Evolutionary conservation across 352 stramenopile genomes (phyloP), one percentile per base, ranked within the genome.

Genomic region (Pythium dissimile): DNA sequence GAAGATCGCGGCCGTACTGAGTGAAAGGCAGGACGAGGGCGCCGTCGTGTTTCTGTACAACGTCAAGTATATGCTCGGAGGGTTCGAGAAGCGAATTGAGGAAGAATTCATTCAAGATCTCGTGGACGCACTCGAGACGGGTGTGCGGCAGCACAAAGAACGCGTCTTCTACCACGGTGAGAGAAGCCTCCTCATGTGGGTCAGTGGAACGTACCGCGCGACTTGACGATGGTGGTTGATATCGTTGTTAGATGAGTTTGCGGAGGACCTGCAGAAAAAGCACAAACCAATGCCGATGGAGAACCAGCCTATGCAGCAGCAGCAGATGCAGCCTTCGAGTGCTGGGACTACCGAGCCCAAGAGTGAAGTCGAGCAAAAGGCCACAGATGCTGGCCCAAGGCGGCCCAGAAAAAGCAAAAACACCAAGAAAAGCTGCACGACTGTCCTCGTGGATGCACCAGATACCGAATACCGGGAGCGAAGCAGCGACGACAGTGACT

Each of bases 21-120:
- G 49, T 18, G 77, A 87, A 7, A 46, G 21, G 0, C 44, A 28
- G 8, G 59, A 45, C 8, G 53, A 61, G 5, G 68, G 56, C 21
- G 16, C 62, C 9, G 18, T 48, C 3, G 52, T 72, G 12, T 56
- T 76, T 2, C 57, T 92, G n/a, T 92, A 92, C 49, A 84, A 92
- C 54, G 82, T 95, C 16, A 80, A 84, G 37, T 95, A 95, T 52
- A 74, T 95, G 21, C 38, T 92, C 12, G 81, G 85, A 6, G 85
- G 85, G 4, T 86, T 89, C 45, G 85, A 95, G 46, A 80, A 84
- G 44, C 72, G 72, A 7, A 79, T 95, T 26, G 79, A 81, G 34
- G 75, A 75, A 30, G 66, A 90, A 23, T 95, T 69, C 35, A 59
- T 70, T 37, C 42, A 69, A 18, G 27, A 69, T 39, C 55, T 69